These are phyloP conservation scores for Metschnikowia shivogae DNA, from an alignment of 805 yeast genomes.

Conservation along the genomic window DNA sequence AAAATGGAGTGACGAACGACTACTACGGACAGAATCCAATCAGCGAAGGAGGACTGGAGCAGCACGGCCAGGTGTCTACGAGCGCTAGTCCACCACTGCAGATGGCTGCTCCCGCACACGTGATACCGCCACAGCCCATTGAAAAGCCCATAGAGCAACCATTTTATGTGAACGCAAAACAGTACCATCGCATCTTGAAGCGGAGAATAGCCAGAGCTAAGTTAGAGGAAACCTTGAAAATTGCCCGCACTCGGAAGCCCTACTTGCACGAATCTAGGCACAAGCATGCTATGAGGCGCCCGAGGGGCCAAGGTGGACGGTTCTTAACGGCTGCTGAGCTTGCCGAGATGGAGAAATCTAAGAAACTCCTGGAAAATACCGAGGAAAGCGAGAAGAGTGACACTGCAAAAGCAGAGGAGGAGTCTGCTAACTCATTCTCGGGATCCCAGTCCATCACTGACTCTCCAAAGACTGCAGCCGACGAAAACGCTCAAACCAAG, in stretches of 20 bases:
- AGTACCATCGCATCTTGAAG: slow-evolving; percentile 89
- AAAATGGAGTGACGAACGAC: slow-evolving; percentile 13
- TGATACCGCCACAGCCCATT: slow-evolving; percentile 9
- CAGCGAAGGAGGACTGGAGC: slow-evolving; percentile 8
- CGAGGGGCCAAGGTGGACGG: slow-evolving; percentile 98
- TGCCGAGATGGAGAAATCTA: slow-evolving; percentile 41
- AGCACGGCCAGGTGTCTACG: slow-evolving; percentile 9
- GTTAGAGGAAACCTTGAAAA: slow-evolving; percentile 81
- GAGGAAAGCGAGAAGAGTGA: slow-evolving; percentile 7
- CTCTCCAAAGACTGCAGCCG: background rate
- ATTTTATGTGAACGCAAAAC: slow-evolving; percentile 95
- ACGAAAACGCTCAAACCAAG: slow-evolving; percentile 1
- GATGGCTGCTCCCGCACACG: slow-evolving; percentile 8
- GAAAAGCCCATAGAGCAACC: slow-evolving; percentile 65
- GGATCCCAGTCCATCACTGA: background rate
- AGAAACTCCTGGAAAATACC: slow-evolving; percentile 33
- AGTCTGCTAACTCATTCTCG: slow-evolving; percentile 3
- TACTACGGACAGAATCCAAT: slow-evolving; percentile 11
- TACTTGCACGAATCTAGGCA: slow-evolving; percentile 96
- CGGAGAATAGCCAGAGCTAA: slow-evolving; percentile 91
- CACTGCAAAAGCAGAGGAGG: slow-evolving; percentile 2
- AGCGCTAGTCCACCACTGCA: slow-evolving; percentile 6
- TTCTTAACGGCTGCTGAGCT: slow-evolving; percentile 85
- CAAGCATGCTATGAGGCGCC: slow-evolving; percentile 98
- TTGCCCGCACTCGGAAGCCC: slow-evolving; percentile 87